Evolutionary conservation across 2,329 filamentous ascomycete genomes (phyloP), one percentile per base, ranked within the genome.

Genomic region (Aphanoascus verrucosus): DNA sequence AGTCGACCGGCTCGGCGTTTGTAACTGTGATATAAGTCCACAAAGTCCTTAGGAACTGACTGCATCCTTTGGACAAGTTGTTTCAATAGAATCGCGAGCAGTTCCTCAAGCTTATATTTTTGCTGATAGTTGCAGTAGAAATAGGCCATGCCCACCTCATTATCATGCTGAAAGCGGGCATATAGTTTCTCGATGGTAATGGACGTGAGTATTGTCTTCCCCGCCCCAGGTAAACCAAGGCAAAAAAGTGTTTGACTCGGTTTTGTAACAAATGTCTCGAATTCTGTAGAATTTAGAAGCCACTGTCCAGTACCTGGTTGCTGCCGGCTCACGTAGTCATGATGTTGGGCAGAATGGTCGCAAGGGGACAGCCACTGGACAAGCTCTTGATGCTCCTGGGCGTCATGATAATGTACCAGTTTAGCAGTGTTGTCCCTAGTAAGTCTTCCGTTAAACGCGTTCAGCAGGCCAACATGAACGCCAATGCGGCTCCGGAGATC

Each of bases 221-320:
- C 57, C 7, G 53, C 52, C 19, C 58, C 58, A 12, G 57, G 57
- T 14, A 54, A 48, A 1, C 57, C 57, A 14, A 44, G 41, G 41
- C 53, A 57, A 15, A 54, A 56, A 17, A 59, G 12, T 3, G 54
- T 45, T 20, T 37, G 44, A 8, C 43, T 6, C 1, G 17, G 43
- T 6, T n/a, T n/a, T 9, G 41, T 44, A 19, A 55, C 37, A 52
- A 52, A 55, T 9, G 45, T 31, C 34, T 41, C 37, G 43, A 60
- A 63, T 7, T 59, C 45, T 6, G 49, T 5, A 1, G 59, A 59
- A 11, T 57, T 47, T 1, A 64, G 40, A 3, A 64, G 46, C 63
- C 61, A 63, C 23, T 61, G 5, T 1, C 61, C 59, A 14, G 61
- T 60, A 32, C 57, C 58, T 38, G 12, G 9, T 31, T 58, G 54